Conservation (phyloP, 1,139 yeast genomes). For the Yamadazyma blattariae region DNA sequence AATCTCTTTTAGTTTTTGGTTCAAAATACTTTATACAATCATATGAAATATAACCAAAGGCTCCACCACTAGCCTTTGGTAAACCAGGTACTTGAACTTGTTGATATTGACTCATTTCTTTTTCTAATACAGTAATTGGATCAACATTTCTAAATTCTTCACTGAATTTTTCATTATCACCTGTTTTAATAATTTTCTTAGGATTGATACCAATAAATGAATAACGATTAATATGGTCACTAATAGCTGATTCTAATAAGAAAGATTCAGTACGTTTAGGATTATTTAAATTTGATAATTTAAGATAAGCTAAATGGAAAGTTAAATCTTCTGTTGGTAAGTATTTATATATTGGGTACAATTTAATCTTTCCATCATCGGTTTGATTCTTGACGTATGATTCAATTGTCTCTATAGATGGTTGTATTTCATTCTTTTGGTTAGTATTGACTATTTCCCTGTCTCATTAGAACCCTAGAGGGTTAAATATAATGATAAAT, state of each 20-base stretch:
- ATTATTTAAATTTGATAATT: conserved; percentile 71
- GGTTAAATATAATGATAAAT: no score
- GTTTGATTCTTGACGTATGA: conserved; percentile 42
- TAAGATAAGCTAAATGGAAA: conserved; percentile 87
- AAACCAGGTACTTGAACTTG: conserved; percentile 79
- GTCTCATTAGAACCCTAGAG: no score
- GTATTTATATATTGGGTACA: conserved; percentile 78
- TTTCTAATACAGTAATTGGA: conserved; percentile 72
- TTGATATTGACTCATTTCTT: conserved; percentile 60
- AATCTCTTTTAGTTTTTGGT: conserved; percentile 74
- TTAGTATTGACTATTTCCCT: conserved; percentile 10
- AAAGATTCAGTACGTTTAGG: conserved; percentile 64
- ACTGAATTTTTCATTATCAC: conserved; percentile 39
- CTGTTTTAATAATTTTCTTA: conserved; percentile 76
- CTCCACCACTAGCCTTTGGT: conserved; percentile 91
- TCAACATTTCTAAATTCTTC: conserved; percentile 54
- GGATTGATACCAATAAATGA: conserved; percentile 90
- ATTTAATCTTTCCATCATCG: conserved; percentile 31
- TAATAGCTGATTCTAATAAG: conserved; percentile 81
- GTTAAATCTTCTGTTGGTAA: conserved; percentile 77
- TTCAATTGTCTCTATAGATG: conserved; percentile 51
- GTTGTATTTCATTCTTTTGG: conserved; percentile 50
- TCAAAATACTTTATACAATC: conserved; percentile 97
- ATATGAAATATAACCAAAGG: conserved; percentile 90
- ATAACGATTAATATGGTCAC: conserved; percentile 83